Evolutionary conservation across 2,329 filamentous ascomycete species (phyloP).

Genomic region (Venturiaceae sp.): DNA sequence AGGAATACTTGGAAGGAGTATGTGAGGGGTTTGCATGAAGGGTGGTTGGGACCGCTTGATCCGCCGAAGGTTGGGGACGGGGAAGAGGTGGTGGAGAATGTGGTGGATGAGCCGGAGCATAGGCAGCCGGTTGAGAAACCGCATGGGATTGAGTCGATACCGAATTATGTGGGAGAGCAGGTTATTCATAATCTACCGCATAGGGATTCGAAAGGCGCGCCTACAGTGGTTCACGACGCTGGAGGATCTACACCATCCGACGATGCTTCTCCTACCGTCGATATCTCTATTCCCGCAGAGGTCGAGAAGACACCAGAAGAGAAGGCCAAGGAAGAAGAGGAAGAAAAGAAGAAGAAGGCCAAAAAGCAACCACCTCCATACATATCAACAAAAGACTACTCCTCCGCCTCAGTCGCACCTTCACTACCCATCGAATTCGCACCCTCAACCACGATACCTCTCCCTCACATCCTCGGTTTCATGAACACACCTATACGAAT

Average conservation of each 20-base stretch:
- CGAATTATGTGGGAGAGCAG: constrained; percentile 1
- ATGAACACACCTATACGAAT: constrained; percentile 79
- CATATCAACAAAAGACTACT: constrained; percentile 64
- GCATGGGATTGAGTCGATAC: background rate
- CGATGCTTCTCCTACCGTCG: constrained; percentile 24
- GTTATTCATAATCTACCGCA: background rate
- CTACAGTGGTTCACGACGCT: background rate
- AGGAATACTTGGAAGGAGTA: constrained; percentile 98
- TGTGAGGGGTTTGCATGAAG: constrained; percentile 83
- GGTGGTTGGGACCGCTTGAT: constrained; percentile 82
- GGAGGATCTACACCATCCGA: constrained; percentile 13
- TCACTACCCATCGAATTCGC: constrained; percentile 62
- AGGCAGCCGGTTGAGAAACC: constrained; percentile 9
- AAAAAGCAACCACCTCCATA: constrained; percentile 55
- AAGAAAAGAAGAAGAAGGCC: constrained; percentile 33
- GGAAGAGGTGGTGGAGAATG: constrained; percentile 20
- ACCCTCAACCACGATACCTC: constrained; percentile 61
- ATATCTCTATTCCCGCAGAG: background rate
- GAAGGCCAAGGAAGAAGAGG: constrained; percentile 16
- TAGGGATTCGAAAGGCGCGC: background rate
- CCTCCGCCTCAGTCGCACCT: constrained; percentile 52
- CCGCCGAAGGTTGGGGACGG: constrained; percentile 39
- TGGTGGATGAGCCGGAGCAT: constrained; percentile 8
- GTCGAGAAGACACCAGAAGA: constrained; percentile 13
- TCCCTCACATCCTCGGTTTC: constrained; percentile 90